Evolutionary conservation across 176 grass and related monocot species (phyloP), one percentile per base, ranked within the genome.

Genomic region (Carex parvula): DNA sequence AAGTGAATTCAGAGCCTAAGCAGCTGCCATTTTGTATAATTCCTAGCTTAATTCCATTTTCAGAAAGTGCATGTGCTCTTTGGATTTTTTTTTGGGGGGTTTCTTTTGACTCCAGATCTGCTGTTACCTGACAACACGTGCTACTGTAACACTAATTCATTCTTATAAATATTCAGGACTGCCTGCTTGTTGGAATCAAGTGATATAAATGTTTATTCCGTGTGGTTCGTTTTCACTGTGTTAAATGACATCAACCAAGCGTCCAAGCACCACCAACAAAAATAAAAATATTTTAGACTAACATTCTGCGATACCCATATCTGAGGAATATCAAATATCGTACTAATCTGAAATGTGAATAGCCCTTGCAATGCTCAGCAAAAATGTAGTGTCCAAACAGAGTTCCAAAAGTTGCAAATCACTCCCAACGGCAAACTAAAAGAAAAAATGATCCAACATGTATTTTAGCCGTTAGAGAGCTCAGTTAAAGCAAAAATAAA

Each of bases 1-100:
- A 83, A 76, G n/a, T 62, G 20, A 48, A 54, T 56, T 18, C 71
- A 75, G 54, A 74, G 70, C 20, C 20, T 74, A 13, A 74, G 11
- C n/a, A 53, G 10, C 41, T 72, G 20, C 70, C 70, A 24, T 53
- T 52, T 21, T 26, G 26, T 14, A 52, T 46, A 74, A 53, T 15
- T 74, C n/a, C 41, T 16, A 73, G 42, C 18, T 74, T 2, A 53
- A 53, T 75, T 75, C 20, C 42, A 9, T 37, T 26, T 73, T 32
- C 50, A 74, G 70, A 32, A 4, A 8, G 4, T 50, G 14, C 22
- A 32, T 55, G 22, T 77, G 9, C 9, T 56, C 5, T 76, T 76
- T 26, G 6, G 8, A 12, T 14, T 15, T 53, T 74, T 29, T 24
- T 52, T 52, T 22, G 33, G n/a, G n/a, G n/a, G 17, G 22, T 3